Evolutionary conservation across 768 basidiomycete genomes (phyloP).

Genomic region (Pisolithus sp.): DNA sequence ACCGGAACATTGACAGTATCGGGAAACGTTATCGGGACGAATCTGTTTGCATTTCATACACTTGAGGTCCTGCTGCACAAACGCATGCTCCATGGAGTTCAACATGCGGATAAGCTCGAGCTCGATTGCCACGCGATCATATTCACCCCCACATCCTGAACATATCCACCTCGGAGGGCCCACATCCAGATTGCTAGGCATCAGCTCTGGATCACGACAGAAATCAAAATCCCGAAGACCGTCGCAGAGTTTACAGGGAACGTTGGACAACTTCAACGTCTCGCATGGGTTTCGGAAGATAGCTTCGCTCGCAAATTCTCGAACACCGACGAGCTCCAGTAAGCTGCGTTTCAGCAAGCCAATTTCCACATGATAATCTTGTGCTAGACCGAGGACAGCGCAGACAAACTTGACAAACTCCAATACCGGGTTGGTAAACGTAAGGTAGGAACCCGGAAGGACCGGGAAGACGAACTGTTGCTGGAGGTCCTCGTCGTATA

Average conservation of each 20-base stretch:
- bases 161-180: constrained; percentile 62
- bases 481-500: constrained; percentile 46
- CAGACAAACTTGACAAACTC: constrained; percentile 87
- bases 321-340: constrained; percentile 79
- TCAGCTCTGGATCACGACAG: constrained; percentile 82
- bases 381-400: constrained; percentile 72
- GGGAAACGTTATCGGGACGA: constrained; percentile 80
- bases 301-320: constrained; percentile 83
- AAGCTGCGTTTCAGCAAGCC: constrained; percentile 85
- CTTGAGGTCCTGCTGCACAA: constrained; percentile 83
- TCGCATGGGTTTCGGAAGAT: constrained; percentile 90
- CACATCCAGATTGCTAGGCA: constrained; percentile 48
- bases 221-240: constrained; percentile 87
- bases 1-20: constrained; percentile 86
- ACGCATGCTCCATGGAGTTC: constrained; percentile 60
- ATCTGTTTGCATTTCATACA: constrained; percentile 89
- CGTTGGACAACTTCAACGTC: constrained; percentile 74
- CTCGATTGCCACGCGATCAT: constrained; percentile 85
- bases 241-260: constrained; percentile 87
- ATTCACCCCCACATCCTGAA: constrained; percentile 71
- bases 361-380: constrained; percentile 80
- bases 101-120: constrained; percentile 77
- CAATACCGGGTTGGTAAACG: constrained; percentile 71
- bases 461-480: constrained; percentile 73
- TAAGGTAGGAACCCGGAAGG: constrained; percentile 81